Percentiles rank a stretch among this genome's conserved stretches.
These are phyloP conservation scores for Recurvomyces mirabilis DNA, from an alignment of 495 filamentous ascomycete species.

Conservation along the genomic window DNA sequence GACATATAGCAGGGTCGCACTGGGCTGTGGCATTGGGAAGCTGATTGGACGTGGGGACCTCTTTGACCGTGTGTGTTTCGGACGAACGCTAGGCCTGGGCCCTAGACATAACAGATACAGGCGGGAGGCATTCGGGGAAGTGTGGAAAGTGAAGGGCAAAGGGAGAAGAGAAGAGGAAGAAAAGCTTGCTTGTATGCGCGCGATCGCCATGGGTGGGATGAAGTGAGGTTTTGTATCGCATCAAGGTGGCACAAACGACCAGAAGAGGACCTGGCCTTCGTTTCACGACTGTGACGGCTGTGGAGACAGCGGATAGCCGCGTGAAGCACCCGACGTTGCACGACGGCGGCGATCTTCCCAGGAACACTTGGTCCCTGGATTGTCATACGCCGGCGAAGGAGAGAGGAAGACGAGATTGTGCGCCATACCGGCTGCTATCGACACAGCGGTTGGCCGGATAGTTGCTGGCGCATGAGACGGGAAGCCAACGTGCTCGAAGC, in stretches of 20 bases:
- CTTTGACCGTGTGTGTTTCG: no score
- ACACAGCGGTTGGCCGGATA: slow-evolving; percentile 1
- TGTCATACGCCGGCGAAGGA: not conserved
- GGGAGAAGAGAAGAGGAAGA: no score
- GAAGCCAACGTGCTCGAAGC: slow-evolving; percentile 15
- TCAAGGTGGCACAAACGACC: not conserved
- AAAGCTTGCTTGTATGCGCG: no score
- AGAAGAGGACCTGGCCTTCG: not conserved
- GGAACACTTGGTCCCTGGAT: slow-evolving; percentile 2
- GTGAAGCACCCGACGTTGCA: slow-evolving; percentile 1
- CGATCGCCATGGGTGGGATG: no score
- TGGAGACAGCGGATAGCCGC: not conserved
- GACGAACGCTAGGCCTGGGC: no score
- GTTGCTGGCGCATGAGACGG: slow-evolving; percentile 10
- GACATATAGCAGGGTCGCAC: no score
- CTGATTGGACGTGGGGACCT: no score
- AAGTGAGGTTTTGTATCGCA: no score
- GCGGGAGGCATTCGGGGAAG: no score
- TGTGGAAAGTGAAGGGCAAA: no score
- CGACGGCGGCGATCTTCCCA: slow-evolving; percentile 1
- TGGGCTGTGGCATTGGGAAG: no score
- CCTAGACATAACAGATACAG: no score
- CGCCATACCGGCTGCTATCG: not conserved
- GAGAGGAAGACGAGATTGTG: not conserved
- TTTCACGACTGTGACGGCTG: not conserved